Evolutionary conservation across 495 filamentous ascomycete species (phyloP).

Genomic region (Tetracladium setigerum): DNA sequence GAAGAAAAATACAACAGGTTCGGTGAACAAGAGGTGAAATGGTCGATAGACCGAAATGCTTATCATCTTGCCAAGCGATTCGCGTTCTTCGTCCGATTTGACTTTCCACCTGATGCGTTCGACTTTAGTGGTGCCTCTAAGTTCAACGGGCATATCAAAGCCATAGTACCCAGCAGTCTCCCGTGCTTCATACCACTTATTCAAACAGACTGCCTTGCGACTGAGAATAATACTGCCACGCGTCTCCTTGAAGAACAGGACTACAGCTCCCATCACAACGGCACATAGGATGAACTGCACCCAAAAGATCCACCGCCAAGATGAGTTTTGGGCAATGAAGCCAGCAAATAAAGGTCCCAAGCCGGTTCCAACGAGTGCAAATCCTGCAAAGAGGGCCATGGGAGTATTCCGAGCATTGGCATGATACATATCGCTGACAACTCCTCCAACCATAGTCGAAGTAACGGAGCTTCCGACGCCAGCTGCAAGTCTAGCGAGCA

Average conservation of each 20-base stretch:
- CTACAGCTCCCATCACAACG: conserved; percentile 51
- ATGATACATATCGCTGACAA: conserved; percentile 83
- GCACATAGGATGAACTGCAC: conserved; percentile 68
- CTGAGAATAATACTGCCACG: conserved; percentile 75
- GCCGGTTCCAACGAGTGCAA: conserved; percentile 74
- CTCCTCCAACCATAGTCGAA: conserved; percentile 86
- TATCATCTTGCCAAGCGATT: conserved; percentile 63
- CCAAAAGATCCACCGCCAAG: conserved; percentile 90
- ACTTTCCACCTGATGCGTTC: conserved; percentile 76
- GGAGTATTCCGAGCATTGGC: conserved; percentile 74
- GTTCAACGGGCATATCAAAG: conserved; percentile 35
- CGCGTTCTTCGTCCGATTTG: conserved; percentile 73
- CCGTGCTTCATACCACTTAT: conserved; percentile 70
- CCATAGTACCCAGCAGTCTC: conserved; percentile 61
- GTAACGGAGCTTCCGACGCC: conserved; percentile 77
- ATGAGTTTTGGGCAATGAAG: conserved; percentile 56
- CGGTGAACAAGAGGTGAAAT: conserved; percentile 80
- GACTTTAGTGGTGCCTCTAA: not conserved
- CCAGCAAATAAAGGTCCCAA: conserved; percentile 68
- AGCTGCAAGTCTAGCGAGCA: conserved; percentile 68
- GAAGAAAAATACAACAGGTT: conserved; percentile 93
- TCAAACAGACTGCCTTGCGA: conserved; percentile 65
- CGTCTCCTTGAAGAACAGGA: conserved; percentile 72
- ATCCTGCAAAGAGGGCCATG: conserved; percentile 79
- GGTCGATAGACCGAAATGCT: conserved; percentile 69